Percentiles rank a stretch among this genome's conserved stretches.
phyloP scores from a whole-genome alignment of 768 basidiomycete genomes.

The Udeniomyces megalosporus region DNA sequence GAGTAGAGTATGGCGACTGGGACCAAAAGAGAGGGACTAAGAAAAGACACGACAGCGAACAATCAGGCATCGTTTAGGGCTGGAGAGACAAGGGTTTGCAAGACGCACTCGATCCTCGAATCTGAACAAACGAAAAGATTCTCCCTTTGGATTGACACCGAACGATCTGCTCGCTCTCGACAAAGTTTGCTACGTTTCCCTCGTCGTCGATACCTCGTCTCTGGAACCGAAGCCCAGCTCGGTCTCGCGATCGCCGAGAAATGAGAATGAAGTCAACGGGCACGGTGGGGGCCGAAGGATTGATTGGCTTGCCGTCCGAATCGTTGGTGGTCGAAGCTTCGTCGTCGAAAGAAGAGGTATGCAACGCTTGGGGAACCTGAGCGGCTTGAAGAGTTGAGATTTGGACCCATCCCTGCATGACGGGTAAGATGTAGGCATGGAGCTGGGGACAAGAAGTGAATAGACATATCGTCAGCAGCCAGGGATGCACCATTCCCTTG shows the following conservation, averaged over 20 bases:
- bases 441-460: neutral
- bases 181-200: slow-evolving; percentile 87
- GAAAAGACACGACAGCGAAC: too few relatives aligned
- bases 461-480: neutral
- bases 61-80: too few relatives aligned
- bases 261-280: slow-evolving; percentile 36
- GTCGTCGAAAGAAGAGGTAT: neutral
- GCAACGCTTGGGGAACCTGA: slow-evolving; percentile 30
- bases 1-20: slow-evolving; percentile 63
- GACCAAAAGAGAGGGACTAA: slow-evolving; percentile 86
- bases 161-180: slow-evolving; percentile 83
- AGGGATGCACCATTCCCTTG: too few relatives aligned
- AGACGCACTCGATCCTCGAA: slow-evolving; percentile 70
- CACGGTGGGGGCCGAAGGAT: neutral
- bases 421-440: slow-evolving; percentile 29
- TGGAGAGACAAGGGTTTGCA: too few relatives aligned
- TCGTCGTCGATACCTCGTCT: slow-evolving; percentile 78
- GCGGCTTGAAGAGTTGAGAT: slow-evolving; percentile 47
- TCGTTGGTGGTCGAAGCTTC: neutral
- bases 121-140: slow-evolving; percentile 78
- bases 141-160: slow-evolving; percentile 34
- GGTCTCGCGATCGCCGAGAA: slow-evolving; percentile 69
- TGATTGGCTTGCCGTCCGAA: neutral
- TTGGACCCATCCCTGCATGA: slow-evolving; percentile 89
- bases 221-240: slow-evolving; percentile 88